Evolutionary conservation across 228 moss, liverwort and hornwort genomes (phyloP), one percentile per base, ranked within the genome.

Genomic region (Sphagnum magellanicum): DNA sequence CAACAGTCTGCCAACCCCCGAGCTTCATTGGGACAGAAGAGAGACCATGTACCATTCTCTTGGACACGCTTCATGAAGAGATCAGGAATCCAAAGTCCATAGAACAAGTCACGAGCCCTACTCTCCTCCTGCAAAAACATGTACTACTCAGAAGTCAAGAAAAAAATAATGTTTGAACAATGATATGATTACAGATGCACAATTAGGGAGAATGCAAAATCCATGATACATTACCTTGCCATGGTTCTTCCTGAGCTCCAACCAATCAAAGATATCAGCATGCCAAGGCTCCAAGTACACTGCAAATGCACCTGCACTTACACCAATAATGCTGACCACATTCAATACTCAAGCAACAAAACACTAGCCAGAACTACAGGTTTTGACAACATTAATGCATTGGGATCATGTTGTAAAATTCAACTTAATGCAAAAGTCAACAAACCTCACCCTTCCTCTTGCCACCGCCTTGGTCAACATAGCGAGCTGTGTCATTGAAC

Each of bases 221-320:
- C 32, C 32, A 32, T 32, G 32, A 32, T 15, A 5, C 8, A 13
- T 6, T 63, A 79, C 85, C 85, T 98, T 98, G 0, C 97, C 97
- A 5, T 93, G 93, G 8, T 98, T 98, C 68, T 98, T 93, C 46
- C 97, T 77, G 0, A 98, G 69, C 11, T 98, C 93, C 74, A 98
- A 66, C 91, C 93, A 98, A 49, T 98, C 97, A 58, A 98, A 98
- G 4, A 98, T 79, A 50, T 98, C 97, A 0, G 93, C 97, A 8
- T 98, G 97, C 97, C 97, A 98, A 0, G 93, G 93, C 75, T 98
- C 93, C 0, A 98, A 74, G n/a, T 93, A 98, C 4, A 98, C 79
- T 4, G 97, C 93, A 58, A 98, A 98, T 0, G 97, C 97, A 16
- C 87, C 87, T 88, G 77, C 62, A 61, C 10, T 50, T 12, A 55